These are phyloP conservation scores for Claviceps spartinae DNA, from an alignment of 2,329 filamentous ascomycete genomes.

Conservation along the genomic window DNA sequence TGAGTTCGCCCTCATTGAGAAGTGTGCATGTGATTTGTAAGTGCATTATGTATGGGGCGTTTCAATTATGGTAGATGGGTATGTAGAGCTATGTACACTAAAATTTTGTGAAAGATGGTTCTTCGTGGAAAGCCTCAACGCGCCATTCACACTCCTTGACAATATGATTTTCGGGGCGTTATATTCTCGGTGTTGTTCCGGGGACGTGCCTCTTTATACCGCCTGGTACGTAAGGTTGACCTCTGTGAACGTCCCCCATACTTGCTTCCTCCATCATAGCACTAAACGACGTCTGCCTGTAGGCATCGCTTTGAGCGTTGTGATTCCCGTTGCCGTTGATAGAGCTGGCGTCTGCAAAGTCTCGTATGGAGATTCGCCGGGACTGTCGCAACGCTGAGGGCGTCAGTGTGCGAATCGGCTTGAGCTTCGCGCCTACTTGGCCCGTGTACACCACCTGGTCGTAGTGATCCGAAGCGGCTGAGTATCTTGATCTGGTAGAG, in stretches of 20 bases:
- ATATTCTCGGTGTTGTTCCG: slow-evolving; percentile 19
- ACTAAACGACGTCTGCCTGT: slow-evolving; percentile 35
- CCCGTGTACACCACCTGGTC: slow-evolving; percentile 12
- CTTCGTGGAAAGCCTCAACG: too few relatives aligned
- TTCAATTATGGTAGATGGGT: too few relatives aligned
- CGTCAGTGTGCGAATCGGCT: slow-evolving; percentile 29
- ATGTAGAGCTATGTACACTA: too few relatives aligned
- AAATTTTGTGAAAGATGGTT: too few relatives aligned
- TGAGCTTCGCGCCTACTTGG: slow-evolving; percentile 15
- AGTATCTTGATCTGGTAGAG: slow-evolving; percentile 9
- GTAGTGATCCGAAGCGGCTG: slow-evolving; percentile 15
- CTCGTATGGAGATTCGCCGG: slow-evolving; percentile 17
- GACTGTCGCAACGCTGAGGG: slow-evolving; percentile 12
- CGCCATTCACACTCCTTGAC: too few relatives aligned
- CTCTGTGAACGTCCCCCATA: slow-evolving; percentile 27
- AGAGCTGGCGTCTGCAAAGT: slow-evolving; percentile 30
- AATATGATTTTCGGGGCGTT: background rate
- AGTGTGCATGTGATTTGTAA: too few relatives aligned
- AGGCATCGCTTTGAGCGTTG: slow-evolving; percentile 6
- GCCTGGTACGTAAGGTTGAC: slow-evolving; percentile 22
- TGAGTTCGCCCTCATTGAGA: too few relatives aligned
- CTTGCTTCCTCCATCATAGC: slow-evolving; percentile 37
- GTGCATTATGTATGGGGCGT: too few relatives aligned
- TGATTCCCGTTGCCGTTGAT: slow-evolving; percentile 11
- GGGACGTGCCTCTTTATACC: slow-evolving; percentile 16